phyloP scores from a whole-genome alignment of 2,329 filamentous ascomycete genomes.

The Pseudogymnoascus pannorum region DNA sequence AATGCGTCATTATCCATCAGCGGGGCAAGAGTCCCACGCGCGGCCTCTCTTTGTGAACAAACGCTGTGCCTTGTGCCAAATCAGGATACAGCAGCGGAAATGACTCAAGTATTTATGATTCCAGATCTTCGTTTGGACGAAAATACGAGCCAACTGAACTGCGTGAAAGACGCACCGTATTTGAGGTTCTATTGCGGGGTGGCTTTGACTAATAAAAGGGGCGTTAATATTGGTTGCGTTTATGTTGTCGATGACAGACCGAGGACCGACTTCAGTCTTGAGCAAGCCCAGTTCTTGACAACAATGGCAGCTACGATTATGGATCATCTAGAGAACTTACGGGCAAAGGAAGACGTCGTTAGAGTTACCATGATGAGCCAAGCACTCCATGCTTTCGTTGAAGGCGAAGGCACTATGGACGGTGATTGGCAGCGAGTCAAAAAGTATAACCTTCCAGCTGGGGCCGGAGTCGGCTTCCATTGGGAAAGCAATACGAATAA shows the following conservation, averaged over 20 bases:
- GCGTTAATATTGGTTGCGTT: slow-evolving; percentile 23
- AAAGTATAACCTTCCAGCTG: slow-evolving; percentile 18
- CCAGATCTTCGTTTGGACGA: slow-evolving; percentile 18
- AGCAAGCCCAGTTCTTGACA: background rate
- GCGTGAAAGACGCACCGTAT: slow-evolving; percentile 18
- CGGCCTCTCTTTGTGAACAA: slow-evolving; percentile 23
- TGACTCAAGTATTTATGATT: slow-evolving; percentile 17
- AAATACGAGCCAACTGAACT: slow-evolving; percentile 17
- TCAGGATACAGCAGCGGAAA: slow-evolving; percentile 11
- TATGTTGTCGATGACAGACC: slow-evolving; percentile 16
- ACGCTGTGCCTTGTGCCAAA: slow-evolving; percentile 17
- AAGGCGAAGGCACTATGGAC: slow-evolving; percentile 21
- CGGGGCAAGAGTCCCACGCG: slow-evolving; percentile 16
- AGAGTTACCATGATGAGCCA: background rate
- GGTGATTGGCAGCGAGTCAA: slow-evolving; percentile 22
- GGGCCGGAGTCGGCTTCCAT: slow-evolving; percentile 18
- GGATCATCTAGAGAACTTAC: background rate
- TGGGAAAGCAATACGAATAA: slow-evolving; percentile 21
- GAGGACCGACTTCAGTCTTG: slow-evolving; percentile 10
- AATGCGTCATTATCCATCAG: slow-evolving; percentile 20
- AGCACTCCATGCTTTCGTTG: background rate
- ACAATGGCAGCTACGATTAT: background rate
- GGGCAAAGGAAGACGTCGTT: background rate
- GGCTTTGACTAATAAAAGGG: slow-evolving; percentile 20
- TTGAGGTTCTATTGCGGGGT: slow-evolving; percentile 23